Evolutionary conservation across 1,284 basidiomycete species (phyloP), one percentile per base, ranked within the genome.

Genomic region (Calocybe gambosa): DNA sequence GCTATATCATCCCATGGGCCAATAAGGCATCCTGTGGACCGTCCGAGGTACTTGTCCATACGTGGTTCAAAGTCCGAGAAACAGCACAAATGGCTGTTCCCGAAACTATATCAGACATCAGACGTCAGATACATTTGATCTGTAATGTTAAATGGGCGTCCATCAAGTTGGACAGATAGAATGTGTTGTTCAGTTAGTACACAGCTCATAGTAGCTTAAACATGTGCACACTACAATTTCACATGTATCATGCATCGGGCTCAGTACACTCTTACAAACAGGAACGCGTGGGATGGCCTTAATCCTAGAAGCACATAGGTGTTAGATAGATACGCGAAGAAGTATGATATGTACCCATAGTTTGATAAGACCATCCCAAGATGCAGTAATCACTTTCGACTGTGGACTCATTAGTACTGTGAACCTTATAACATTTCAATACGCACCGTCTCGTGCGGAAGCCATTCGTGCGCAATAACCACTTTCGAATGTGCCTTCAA

Each of bases 281-380:
- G 21, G 7, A 23, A 51, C 36, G 39, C 44, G 46, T 34, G 26
- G 36, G 45, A n/a, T n/a, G n/a, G 43, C 18, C 29, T 56, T 53
- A 73, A 53, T 74, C 71, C 70, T 73, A 45, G 36, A 43, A 18
- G 34, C 15, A 42, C 16, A 21, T 5, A 31, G 35, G 44, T n/a
- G 37, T 39, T 33, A 38, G 29, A 42, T 38, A n/a, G 13, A 20
- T 16, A 31, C 16, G 28, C 21, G 13, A 26, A 20, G 34, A 42
- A 33, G 44, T 31, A 13, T 39, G 13, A 29, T 35, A 64, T 70
- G 37, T 57, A 79, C 90, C 94, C 94, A 97, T 65, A 97, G 74
- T 70, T 97, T 96, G 67, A 97, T 96, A 56, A 94, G 70, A 7
- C 94, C 94, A 64, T 98, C 94, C 94, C 94, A 98, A 46, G 90